These are phyloP conservation scores for Gilbertella persicaria DNA, from an alignment of 371 early-diverging fungal genomes.

Conservation along the genomic window DNA sequence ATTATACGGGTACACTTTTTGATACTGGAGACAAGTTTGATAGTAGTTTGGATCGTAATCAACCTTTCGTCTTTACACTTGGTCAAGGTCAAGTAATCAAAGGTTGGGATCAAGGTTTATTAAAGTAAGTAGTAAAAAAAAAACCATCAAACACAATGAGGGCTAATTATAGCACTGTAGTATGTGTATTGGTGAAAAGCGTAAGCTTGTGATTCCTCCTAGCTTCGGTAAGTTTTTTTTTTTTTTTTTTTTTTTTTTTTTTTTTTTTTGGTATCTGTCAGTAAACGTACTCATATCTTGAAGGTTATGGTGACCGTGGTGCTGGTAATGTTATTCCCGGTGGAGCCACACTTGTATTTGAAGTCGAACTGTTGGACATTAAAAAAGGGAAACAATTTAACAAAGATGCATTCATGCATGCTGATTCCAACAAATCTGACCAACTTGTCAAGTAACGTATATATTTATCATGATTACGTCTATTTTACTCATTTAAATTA, in stretches of 20 bases:
- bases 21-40: conserved; percentile 77
- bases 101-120: conserved; percentile 85
- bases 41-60: conserved; percentile 67
- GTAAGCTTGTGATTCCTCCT: conserved; percentile 80
- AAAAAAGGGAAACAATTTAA: conserved; percentile 29
- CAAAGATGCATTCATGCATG: not conserved
- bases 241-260: not conserved
- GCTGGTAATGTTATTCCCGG: conserved; percentile 62
- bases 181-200: conserved; percentile 89
- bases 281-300: not conserved
- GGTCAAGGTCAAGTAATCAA: conserved; percentile 69
- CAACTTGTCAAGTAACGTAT: conserved; percentile 9
- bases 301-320: conserved; percentile 60
- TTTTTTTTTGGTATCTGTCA: not conserved
- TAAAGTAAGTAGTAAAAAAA: conserved; percentile 40
- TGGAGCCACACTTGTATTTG: conserved; percentile 66
- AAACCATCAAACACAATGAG: not conserved
- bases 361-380: conserved; percentile 64
- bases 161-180: conserved; percentile 22
- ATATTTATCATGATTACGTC: not conserved
- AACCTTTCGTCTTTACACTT: conserved; percentile 75
- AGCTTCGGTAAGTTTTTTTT: conserved; percentile 61
- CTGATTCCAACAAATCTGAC: not conserved
- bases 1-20: conserved; percentile 80
- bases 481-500: not conserved